A percentile compares a stretch with the other conserved stretches of the same genome.
phyloP scores from a whole-genome alignment of 2,329 filamentous ascomycete genomes.

The Aspergillus sp. region DNA sequence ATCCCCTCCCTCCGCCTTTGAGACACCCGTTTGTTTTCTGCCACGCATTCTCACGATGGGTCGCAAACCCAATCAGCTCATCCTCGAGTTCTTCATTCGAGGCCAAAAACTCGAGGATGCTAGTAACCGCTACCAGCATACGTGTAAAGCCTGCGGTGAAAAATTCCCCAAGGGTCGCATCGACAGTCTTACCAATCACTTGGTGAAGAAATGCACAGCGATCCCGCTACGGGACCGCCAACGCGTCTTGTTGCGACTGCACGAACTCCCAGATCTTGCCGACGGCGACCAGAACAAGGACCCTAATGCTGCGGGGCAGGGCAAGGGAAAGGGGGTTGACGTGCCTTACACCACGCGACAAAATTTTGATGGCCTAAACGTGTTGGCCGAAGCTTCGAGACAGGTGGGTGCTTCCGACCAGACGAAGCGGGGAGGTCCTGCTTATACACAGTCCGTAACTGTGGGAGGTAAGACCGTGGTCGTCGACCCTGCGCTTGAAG shows the following conservation, averaged over 20 bases:
- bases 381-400: slow-evolving; percentile 84
- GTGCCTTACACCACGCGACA: slow-evolving; percentile 56
- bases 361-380: slow-evolving; percentile 80
- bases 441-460: slow-evolving; percentile 45
- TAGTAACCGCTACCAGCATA: slow-evolving; percentile 90
- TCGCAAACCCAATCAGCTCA: slow-evolving; percentile 80
- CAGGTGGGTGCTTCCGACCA: slow-evolving; percentile 65
- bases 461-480: slow-evolving; percentile 48
- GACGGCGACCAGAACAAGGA: slow-evolving; percentile 47
- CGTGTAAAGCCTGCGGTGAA: slow-evolving; percentile 85
- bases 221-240: slow-evolving; percentile 75
- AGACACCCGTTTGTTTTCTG: slow-evolving; percentile 24
- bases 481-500: slow-evolving; percentile 49
- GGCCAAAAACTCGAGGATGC: slow-evolving; percentile 85
- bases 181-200: slow-evolving; percentile 78
- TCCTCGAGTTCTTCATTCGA: slow-evolving; percentile 85
- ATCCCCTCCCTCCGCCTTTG: slow-evolving; percentile 11
- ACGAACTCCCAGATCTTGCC: slow-evolving; percentile 66
- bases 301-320: slow-evolving; percentile 35
- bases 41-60: slow-evolving; percentile 63
- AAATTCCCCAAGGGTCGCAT: slow-evolving; percentile 88
- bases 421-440: slow-evolving; percentile 46
- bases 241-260: slow-evolving; percentile 72
- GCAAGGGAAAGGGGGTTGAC: slow-evolving; percentile 43
- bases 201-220: slow-evolving; percentile 84